Evolutionary conservation across 2,329 filamentous ascomycete species (phyloP).

Genomic region (Fusarium odoratissimum): DNA sequence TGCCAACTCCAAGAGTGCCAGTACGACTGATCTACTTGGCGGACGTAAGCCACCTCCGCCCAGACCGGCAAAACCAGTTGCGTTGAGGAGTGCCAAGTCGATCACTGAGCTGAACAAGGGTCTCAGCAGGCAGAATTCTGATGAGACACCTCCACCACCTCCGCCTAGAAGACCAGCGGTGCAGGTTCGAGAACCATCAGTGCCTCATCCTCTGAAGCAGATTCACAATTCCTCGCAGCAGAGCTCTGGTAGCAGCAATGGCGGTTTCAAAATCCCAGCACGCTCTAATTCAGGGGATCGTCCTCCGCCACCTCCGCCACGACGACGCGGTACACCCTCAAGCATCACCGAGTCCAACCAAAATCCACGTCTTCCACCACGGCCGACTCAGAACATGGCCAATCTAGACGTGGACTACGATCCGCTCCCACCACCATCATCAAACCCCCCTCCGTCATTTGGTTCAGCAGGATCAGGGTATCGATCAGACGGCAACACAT

Average conservation of each 20-base stretch:
- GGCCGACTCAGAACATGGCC: slow-evolving; percentile 48
- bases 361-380: slow-evolving; percentile 47
- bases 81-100: slow-evolving; percentile 61
- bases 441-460: slow-evolving; percentile 36
- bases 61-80: slow-evolving; percentile 67
- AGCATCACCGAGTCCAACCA: slow-evolving; percentile 36
- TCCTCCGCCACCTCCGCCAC: slow-evolving; percentile 61
- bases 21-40: slow-evolving; percentile 47
- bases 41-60: slow-evolving; percentile 60
- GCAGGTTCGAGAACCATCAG: slow-evolving; percentile 30
- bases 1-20: slow-evolving; percentile 34
- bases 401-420: slow-evolving; percentile 59
- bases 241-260: slow-evolving; percentile 38
- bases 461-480: slow-evolving; percentile 44
- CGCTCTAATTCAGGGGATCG: slow-evolving; percentile 33
- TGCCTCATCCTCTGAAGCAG: slow-evolving; percentile 55
- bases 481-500: slow-evolving; percentile 49
- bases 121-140: slow-evolving; percentile 30
- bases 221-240: slow-evolving; percentile 56
- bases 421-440: slow-evolving; percentile 50
- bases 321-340: slow-evolving; percentile 57
- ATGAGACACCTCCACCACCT: slow-evolving; percentile 48
- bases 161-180: slow-evolving; percentile 50
- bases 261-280: slow-evolving; percentile 25
- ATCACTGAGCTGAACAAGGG: slow-evolving; percentile 43